Conservation (phyloP, 2,329 filamentous ascomycete genomes). For the Penicillium sp. region DNA sequence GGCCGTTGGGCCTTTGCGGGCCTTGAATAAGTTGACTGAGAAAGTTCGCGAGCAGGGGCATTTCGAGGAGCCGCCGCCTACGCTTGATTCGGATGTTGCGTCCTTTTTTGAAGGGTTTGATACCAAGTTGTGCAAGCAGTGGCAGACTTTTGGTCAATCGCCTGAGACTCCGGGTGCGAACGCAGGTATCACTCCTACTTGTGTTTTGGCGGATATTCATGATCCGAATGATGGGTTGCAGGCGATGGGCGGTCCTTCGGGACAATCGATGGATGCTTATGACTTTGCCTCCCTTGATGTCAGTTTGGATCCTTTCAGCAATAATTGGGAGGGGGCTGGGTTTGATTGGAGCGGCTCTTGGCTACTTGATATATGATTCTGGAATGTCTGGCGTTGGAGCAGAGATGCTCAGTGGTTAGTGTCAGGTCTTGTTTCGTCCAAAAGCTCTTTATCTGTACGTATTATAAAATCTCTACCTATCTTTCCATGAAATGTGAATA, state of each 20-base stretch:
- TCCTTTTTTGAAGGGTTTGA: slow-evolving; percentile 27
- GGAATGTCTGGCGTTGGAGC: not conserved
- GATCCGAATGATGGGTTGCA: slow-evolving; percentile 8
- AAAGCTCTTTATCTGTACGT: too few relatives aligned
- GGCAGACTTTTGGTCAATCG: slow-evolving; percentile 20
- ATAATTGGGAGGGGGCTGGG: slow-evolving; percentile 26
- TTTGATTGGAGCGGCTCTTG: slow-evolving; percentile 30
- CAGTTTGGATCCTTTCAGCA: slow-evolving; percentile 19
- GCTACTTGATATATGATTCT: slow-evolving; percentile 21
- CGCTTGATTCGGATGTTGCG: slow-evolving; percentile 17
- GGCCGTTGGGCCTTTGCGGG: slow-evolving; percentile 23
- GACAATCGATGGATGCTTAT: slow-evolving; percentile 11
- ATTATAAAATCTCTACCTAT: not conserved
- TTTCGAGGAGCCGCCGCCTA: slow-evolving; percentile 17
- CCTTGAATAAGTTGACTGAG: slow-evolving; percentile 25
- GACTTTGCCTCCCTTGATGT: slow-evolving; percentile 17
- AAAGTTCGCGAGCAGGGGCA: slow-evolving; percentile 23
- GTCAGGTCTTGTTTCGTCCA: not conserved
- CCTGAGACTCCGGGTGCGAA: slow-evolving; percentile 3
- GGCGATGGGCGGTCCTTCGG: slow-evolving; percentile 11
- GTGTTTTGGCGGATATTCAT: slow-evolving; percentile 22
- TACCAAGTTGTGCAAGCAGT: slow-evolving; percentile 23
- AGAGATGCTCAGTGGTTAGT: not conserved
- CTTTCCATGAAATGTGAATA: not conserved
- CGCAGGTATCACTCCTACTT: slow-evolving; percentile 9